Percentiles rank a stretch among this genome's conserved stretches.
Conservation (phyloP, 352 stramenopile genomes). For the Globisporangium solare region DNA sequence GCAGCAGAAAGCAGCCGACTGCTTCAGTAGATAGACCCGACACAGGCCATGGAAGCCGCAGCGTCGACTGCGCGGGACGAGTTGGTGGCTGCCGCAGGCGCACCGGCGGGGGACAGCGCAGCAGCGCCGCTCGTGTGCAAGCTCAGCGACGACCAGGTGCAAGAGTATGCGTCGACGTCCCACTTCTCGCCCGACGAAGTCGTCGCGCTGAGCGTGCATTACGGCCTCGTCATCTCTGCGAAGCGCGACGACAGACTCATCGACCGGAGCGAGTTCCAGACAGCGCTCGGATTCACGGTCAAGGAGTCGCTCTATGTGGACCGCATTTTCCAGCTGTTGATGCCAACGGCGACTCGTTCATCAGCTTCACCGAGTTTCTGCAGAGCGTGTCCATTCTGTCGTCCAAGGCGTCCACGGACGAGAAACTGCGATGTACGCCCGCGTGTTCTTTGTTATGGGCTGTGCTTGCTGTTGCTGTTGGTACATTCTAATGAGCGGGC, state of each 20-base stretch:
- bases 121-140: conserved; percentile 35
- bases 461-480: too few relatives aligned
- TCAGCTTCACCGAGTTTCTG: conserved; percentile 78
- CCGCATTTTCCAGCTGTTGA: conserved; percentile 77
- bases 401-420: conserved; percentile 52
- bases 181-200: conserved; percentile 64
- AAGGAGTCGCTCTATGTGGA: conserved; percentile 84
- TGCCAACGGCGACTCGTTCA: conserved; percentile 71
- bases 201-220: conserved; percentile 55
- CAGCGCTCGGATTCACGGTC: conserved; percentile 61
- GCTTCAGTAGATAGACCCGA: neutral
- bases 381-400: conserved; percentile 70
- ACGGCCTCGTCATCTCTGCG: conserved; percentile 59
- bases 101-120: neutral
- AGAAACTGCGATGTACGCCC: conserved; percentile 70
- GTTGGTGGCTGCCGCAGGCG: conserved; percentile 10
- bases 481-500: too few relatives aligned
- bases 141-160: conserved; percentile 46
- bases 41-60: conserved; percentile 40
- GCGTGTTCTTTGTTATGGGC: neutral
- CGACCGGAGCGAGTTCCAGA: conserved; percentile 79
- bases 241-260: conserved; percentile 68
- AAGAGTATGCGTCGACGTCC: conserved; percentile 29
- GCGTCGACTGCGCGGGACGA: conserved; percentile 60
- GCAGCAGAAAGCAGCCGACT: neutral